Base-by-base conservation (phyloP, 305 asterid species). In the Solanum aculeatissimum region DNA sequence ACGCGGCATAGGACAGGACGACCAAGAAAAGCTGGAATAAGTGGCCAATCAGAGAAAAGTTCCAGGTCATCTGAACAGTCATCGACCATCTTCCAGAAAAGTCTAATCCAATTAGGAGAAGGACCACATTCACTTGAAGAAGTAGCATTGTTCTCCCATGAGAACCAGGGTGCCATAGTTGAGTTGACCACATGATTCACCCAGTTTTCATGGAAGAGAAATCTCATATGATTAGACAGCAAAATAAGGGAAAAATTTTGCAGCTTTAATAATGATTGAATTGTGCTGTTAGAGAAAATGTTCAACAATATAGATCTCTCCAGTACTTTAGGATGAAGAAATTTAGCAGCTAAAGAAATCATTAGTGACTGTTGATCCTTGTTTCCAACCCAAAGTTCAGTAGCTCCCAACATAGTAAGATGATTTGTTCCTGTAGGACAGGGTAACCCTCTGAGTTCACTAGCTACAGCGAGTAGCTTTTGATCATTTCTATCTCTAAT, bases 21-120 rank as follows among this genome's bases (percentile, higher is more conserved):
- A 87, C 99, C 98, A 89, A 96, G 97, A 92, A 92, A 93, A 85
- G 99, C 98, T 85, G 99, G 99, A 87, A 96, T 89, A 86, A 96
- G 93, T 74, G 99, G 99, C 99, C 99, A 96, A 84, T 96, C 98
- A 69, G 98, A 93, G 87, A 95, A 96, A 83, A 95, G 92, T 86
- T 95, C 88, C 74, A 92, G 87, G 87, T 93, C 97, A 86, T 93
- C 95, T 9, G 90, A 90, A 81, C 97, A 91, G 87, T 86, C 89
- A 86, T 91, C 86, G 83, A 91, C 87, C 75, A 86, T 92, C 91
- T 92, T 93, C 99, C 99, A 96, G 87, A 96, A 95, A 89, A 96
- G 94, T 87, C 89, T 90, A 87, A 95, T 93, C 98, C 99, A 96
- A 83, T 93, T 95, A 42, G 98, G 90, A 84, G 98, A 91, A 84